Base-by-base conservation (phyloP, 1,284 basidiomycete species). In the Thelephora terrestris region DNA sequence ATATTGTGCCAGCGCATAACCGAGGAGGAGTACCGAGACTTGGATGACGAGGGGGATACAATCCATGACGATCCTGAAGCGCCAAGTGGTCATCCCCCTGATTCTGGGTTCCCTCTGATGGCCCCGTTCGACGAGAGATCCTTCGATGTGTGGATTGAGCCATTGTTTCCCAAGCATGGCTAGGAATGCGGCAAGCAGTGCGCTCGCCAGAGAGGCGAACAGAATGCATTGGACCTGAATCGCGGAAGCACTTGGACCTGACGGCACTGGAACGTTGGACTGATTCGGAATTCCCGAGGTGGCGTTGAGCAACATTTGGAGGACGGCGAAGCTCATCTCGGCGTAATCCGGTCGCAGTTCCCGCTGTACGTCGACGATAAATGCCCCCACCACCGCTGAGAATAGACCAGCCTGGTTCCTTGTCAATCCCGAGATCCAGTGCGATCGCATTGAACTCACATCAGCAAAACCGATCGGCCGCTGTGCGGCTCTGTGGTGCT, bases 121-220 rank as follows among this genome's bases (percentile, higher is more conserved):
- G 34, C 46, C 21, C 5, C 46, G 32, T 10, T 37, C 46, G 18
- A 36, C 46, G 34, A 47, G 20, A 4, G 25, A 9, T 9, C 25
- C 25, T 9, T 27, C 25, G 25, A 20, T 14, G 24, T 47, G 37
- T 9, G 21, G 32, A 24, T 37, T 37, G 18, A 37, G 6, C 46
- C 46, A 47, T 18, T 47, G 46, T 25, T 47, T 47, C 20, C 46
- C 46, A 34, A 47, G 35, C 46, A 47, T 47, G n/a, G 32, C 46
- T 9, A 34, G 32, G 9, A 47, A 37, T 7, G 46, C 46, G 37
- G 32, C 46, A 24, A 47, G 37, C 17, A 47, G 35, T 12, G 18
- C 21, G 17, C n/a, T 36, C 20, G 46, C 20, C n/a, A 47, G 35
- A 37, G 32, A 36, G 10, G 46, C 32, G 18, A 21, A 47, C 2